These are phyloP conservation scores for Blastobotrys niveus DNA, from an alignment of 1,139 yeast genomes.

Conservation along the genomic window DNA sequence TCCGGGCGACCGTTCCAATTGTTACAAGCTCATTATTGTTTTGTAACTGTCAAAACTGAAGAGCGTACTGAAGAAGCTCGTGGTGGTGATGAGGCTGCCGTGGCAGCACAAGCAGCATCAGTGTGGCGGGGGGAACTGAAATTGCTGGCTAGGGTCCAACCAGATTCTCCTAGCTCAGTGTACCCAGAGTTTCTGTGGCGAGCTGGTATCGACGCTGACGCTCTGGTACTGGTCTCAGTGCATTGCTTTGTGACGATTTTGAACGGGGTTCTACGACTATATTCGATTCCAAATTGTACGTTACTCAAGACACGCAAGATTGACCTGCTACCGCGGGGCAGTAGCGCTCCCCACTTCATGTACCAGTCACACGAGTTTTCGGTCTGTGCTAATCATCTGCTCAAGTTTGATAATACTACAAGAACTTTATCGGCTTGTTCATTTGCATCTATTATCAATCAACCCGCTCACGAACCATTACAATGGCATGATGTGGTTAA, in stretches of 20 bases:
- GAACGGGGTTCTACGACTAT: conserved; percentile 1
- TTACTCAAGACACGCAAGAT: background rate
- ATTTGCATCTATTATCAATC: conserved; percentile 1
- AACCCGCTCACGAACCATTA: background rate
- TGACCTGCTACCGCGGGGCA: too few relatives aligned
- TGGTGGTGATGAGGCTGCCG: background rate
- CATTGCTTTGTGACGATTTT: conserved; percentile 8
- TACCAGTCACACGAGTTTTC: conserved; percentile 8
- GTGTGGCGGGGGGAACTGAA: background rate
- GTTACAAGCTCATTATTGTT: background rate
- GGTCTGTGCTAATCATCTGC: conserved; percentile 9
- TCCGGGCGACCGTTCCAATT: background rate
- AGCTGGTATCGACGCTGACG: background rate
- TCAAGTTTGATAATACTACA: conserved; percentile 2
- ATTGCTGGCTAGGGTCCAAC: conserved; percentile 4
- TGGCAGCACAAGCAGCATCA: too few relatives aligned
- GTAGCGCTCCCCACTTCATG: background rate
- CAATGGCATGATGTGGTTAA: background rate
- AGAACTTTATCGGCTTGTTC: conserved; percentile 7
- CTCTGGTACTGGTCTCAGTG: conserved; percentile 4
- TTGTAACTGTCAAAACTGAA: conserved; percentile 2
- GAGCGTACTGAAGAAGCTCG: background rate
- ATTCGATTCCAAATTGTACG: conserved; percentile 6
- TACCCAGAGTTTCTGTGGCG: conserved; percentile 11
- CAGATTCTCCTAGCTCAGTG: background rate